Conservation (phyloP, 495 filamentous ascomycete species). For the Tetracladium setigerum region DNA sequence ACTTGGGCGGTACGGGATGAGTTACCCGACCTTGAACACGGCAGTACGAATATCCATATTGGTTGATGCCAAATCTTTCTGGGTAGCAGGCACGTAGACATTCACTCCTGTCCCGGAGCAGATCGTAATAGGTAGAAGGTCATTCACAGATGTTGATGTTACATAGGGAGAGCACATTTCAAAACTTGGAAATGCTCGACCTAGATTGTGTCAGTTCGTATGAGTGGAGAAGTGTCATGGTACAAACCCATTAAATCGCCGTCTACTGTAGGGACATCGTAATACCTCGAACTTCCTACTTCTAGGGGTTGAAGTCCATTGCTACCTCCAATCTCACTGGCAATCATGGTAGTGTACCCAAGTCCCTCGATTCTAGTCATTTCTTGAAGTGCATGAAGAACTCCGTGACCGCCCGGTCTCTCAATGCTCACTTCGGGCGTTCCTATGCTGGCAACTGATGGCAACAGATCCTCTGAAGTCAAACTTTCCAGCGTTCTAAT, state of each 20-base stretch:
- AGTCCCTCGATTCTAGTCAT: not conserved
- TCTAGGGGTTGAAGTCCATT: constrained; percentile 49
- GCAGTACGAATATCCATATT: too few relatives aligned
- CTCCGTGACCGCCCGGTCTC: constrained; percentile 34
- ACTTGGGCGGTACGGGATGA: too few relatives aligned
- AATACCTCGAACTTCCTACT: constrained; percentile 36
- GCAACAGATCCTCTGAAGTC: constrained; percentile 35
- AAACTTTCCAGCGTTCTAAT: constrained; percentile 38
- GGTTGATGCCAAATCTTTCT: too few relatives aligned
- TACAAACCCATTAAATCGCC: constrained; percentile 47
- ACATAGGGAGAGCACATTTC: too few relatives aligned
- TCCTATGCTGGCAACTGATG: constrained; percentile 38
- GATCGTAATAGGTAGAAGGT: constrained; percentile 31
- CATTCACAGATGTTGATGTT: too few relatives aligned
- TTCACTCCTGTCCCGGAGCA: constrained; percentile 30
- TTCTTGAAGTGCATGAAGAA: constrained; percentile 8
- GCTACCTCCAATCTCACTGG: constrained; percentile 46
- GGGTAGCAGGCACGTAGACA: too few relatives aligned
- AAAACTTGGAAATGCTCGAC: too few relatives aligned
- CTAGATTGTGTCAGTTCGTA: too few relatives aligned
- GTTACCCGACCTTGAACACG: too few relatives aligned
- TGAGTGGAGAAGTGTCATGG: too few relatives aligned
- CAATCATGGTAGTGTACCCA: constrained; percentile 26
- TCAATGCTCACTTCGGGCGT: constrained; percentile 42
- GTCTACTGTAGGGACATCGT: constrained; percentile 44